Evolutionary conservation across 23 red algal genomes (phyloP).

Genomic region (Gracilaria domingensis): DNA sequence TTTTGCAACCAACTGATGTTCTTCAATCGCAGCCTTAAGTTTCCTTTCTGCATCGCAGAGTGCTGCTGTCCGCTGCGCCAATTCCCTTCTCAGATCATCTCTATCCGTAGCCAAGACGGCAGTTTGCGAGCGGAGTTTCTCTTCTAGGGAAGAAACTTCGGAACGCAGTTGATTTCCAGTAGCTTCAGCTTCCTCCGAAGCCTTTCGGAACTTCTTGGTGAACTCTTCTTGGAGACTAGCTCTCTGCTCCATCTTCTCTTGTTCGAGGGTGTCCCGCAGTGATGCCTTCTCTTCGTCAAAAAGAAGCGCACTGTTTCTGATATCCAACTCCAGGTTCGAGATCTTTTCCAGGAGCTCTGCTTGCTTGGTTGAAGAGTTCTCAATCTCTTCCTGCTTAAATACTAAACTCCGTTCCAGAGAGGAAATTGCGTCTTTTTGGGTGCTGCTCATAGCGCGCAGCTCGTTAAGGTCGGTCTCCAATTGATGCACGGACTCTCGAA

Average conservation of each 20-base stretch:
- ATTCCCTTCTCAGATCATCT: slow-evolving; percentile 1
- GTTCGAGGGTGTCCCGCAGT: not conserved
- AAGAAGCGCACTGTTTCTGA: slow-evolving; percentile 8
- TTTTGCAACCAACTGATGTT: not conserved
- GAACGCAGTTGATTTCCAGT: not conserved
- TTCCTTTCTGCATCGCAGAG: not conserved
- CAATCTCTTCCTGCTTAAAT: not conserved
- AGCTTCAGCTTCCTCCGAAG: not conserved
- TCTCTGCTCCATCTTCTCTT: not conserved
- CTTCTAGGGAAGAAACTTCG: slow-evolving; percentile 11
- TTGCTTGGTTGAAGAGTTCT: not conserved
- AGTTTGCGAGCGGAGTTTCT: not conserved
- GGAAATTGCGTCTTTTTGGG: not conserved
- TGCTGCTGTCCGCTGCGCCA: not conserved
- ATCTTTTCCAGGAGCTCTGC: slow-evolving; percentile 3
- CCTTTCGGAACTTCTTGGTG: not conserved
- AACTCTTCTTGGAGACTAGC: not conserved
- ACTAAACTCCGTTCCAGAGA: not conserved
- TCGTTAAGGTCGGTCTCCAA: not conserved
- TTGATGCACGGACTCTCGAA: not conserved
- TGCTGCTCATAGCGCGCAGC: not conserved
- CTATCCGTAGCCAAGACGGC: not conserved
- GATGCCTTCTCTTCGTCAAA: not conserved
- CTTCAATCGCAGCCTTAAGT: not conserved
- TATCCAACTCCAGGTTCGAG: slow-evolving; percentile 12